A percentile compares a stretch with the other conserved stretches of the same genome.
Conservation (phyloP, 306 rosid genomes). For the Hippophae tibetana region DNA sequence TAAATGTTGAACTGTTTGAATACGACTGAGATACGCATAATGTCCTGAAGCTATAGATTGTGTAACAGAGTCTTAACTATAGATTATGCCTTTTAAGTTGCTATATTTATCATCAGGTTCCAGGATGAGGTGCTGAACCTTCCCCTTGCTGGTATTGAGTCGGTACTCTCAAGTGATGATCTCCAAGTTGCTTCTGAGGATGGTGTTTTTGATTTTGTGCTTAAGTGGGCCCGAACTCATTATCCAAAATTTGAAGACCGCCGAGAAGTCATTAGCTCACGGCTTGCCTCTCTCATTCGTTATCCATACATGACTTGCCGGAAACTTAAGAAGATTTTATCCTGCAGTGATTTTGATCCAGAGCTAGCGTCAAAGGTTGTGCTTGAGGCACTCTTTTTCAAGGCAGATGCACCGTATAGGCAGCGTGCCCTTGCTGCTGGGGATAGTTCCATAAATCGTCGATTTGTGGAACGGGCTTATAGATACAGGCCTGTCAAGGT, state of each 20-base stretch:
- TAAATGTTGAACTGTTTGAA: neutral
- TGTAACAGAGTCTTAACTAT: neutral
- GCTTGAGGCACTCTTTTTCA: constrained; percentile 44
- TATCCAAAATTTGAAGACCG: constrained; percentile 34
- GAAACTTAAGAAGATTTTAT: constrained; percentile 34
- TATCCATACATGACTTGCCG: constrained; percentile 42
- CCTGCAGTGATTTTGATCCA: constrained; percentile 32
- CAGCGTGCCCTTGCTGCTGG: constrained; percentile 25
- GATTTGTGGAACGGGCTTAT: constrained; percentile 38
- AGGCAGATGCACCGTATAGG: constrained; percentile 30
- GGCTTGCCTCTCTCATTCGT: constrained; percentile 33
- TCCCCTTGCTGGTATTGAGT: constrained; percentile 46
- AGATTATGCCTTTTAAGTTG: constrained; percentile 3
- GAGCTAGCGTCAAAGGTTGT: constrained; percentile 33
- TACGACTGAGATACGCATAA: neutral
- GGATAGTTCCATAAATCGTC: constrained; percentile 7
- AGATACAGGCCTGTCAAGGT: constrained; percentile 37
- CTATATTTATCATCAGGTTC: constrained; percentile 17
- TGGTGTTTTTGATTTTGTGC: constrained; percentile 32
- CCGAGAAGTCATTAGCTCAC: constrained; percentile 25
- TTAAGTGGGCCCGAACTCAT: constrained; percentile 36
- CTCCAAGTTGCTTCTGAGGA: constrained; percentile 42
- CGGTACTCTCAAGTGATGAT: constrained; percentile 35
- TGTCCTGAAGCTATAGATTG: neutral
- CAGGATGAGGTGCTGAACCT: constrained; percentile 36